Base-by-base conservation (phyloP, 192 early-diverging fungal species). In the Coemansia sp. region DNA sequence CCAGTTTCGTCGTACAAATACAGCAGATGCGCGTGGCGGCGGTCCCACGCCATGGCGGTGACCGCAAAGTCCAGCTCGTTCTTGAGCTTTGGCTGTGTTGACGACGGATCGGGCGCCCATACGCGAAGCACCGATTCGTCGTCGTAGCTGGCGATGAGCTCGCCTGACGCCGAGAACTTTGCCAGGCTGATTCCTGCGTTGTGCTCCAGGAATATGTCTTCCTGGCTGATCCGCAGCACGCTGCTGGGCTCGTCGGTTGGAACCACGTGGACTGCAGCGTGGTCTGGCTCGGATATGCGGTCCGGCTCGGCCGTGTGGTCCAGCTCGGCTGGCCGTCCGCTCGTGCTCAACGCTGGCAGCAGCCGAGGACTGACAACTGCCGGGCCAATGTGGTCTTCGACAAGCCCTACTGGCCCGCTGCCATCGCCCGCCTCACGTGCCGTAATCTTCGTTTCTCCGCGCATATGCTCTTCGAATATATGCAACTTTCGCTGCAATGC, bases 191-290 rank as follows among this genome's bases (percentile, higher is more conserved):
- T 61, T 0, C 69, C 72, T 11, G 78, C 67, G 60, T 75, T 81
- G 69, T 81, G 78, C 66, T 81, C 78, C 1, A 81, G 69, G 23
- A 81, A 81, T 5, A 81, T 68, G 60, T 81, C 78, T 44, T 81
- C 72, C 59, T 68, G 69, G 72, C 72, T 69, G 55, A 81, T 72
- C 60, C 68, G 71, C 36, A 81, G 78, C 59, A 75, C 22, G 26
- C 69, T 71, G 8, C 62, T 23, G 1, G 69, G 62, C 55, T 75
- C 78, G 46, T 68, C 49, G 0, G 65, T 62, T 36, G 57, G 58
- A 15, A 72, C 48, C 2, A 74, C 48, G n/a, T 59, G 64, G 21
- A 54, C 28, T 10, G 38, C 19, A 2, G 62, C 17, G 0, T 26
- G 50, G 17, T 5, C 23, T 42, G 23, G 6, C 15, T 47, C 14